Evolutionary conservation across 139 green algal species (phyloP).

Genomic region (Chlamydomonas asymmetrica): DNA sequence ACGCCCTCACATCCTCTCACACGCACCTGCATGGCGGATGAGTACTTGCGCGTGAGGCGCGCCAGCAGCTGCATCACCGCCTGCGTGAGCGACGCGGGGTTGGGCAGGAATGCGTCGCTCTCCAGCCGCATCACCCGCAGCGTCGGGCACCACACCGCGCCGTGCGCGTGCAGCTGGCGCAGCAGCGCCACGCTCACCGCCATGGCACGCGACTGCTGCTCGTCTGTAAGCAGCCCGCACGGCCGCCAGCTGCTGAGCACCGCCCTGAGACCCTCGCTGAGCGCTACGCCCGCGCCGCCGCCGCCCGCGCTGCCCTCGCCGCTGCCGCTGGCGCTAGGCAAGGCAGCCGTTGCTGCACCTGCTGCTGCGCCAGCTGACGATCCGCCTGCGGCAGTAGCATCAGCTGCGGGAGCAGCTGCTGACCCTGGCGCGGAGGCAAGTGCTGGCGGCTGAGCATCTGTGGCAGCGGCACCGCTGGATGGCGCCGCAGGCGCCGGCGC

Average conservation of each 20-base stretch:
- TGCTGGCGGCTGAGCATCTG: too few species aligned
- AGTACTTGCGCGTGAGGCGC: constrained; percentile 71
- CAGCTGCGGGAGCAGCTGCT: constrained; percentile 5
- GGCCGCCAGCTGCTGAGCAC: constrained; percentile 38
- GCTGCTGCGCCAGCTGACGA: constrained; percentile 8
- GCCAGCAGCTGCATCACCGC: constrained; percentile 82
- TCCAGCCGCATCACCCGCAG: constrained; percentile 31
- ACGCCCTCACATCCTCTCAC: neutral
- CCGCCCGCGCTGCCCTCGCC: too few species aligned
- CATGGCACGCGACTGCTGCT: constrained; percentile 44
- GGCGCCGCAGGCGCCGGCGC: neutral
- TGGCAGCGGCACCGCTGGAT: neutral
- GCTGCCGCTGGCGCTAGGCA: too few species aligned
- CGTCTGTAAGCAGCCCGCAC: constrained; percentile 59
- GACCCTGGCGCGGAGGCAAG: neutral
- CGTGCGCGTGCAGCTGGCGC: constrained; percentile 60
- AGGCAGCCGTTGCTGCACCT: neutral
- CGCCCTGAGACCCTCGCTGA: constrained; percentile 22
- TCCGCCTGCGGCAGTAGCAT: neutral
- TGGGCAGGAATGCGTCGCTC: too few species aligned
- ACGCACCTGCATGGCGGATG: constrained; percentile 68
- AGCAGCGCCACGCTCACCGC: constrained; percentile 61
- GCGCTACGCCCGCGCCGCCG: neutral
- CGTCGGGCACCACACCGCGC: constrained; percentile 40
- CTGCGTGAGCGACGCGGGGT: constrained; percentile 65